Conservation (phyloP, 2,329 filamentous ascomycete genomes). For the Samsoniella hepiali region DNA sequence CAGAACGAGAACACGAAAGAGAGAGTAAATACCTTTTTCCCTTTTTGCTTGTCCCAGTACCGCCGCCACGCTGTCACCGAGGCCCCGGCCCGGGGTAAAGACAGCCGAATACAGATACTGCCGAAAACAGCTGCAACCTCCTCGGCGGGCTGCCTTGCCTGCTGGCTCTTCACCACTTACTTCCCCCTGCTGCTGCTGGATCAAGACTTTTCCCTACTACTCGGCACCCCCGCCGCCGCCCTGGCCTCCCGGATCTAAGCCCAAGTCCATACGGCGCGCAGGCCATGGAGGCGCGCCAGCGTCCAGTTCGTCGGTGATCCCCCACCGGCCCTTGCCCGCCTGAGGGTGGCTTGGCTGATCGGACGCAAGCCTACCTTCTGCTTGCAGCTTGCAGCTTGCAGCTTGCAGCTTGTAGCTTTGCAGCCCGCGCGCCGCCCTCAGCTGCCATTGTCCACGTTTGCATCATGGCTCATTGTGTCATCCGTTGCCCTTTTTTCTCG, state of each 20-base stretch:
- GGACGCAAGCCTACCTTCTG: not conserved
- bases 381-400: not conserved
- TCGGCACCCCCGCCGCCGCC: not conserved
- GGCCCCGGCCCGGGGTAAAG: not conserved
- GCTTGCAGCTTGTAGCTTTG: too few species aligned
- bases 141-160: not conserved
- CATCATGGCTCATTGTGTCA: not conserved
- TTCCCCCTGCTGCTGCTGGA: not conserved
- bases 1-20: not conserved
- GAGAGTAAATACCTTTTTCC: not conserved
- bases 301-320: slow-evolving; percentile 1
- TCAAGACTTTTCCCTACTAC: not conserved
- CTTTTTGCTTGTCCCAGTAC: not conserved
- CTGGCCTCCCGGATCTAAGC: slow-evolving; percentile 6
- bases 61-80: not conserved
- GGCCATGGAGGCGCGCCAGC: not conserved
- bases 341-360: slow-evolving; percentile 13
- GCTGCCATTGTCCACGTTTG: not conserved
- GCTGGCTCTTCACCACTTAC: not conserved
- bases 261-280: not conserved
- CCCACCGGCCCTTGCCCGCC: slow-evolving; percentile 6
- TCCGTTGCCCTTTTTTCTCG: not conserved
- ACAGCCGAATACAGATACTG: not conserved
- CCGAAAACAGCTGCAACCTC: not conserved
- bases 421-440: not conserved